Conservation (phyloP, 2,329 filamentous ascomycete genomes). For the Drechslerella coelobrocha region DNA sequence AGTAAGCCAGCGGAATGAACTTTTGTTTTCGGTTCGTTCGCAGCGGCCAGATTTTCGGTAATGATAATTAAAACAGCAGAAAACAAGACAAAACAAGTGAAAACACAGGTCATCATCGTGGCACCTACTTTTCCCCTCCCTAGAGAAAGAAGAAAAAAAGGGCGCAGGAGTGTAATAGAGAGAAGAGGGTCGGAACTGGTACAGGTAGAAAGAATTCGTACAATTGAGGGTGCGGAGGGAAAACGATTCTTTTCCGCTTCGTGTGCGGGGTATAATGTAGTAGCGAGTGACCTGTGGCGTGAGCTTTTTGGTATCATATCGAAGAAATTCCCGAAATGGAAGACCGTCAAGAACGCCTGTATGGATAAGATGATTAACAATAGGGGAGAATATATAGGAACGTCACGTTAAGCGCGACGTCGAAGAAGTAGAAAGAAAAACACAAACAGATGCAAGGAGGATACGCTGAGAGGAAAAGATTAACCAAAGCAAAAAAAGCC, state of each 20-base stretch:
- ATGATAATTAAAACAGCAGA: background rate
- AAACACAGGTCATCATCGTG: conserved; percentile 51
- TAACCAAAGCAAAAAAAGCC: conserved; percentile 20
- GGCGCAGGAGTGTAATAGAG: conserved; percentile 26
- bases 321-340: conserved; percentile 50
- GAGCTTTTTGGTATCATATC: conserved; percentile 52
- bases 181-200: background rate
- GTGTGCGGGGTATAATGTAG: conserved; percentile 41
- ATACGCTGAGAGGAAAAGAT: conserved; percentile 31
- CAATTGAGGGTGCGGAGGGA: conserved; percentile 39
- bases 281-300: conserved; percentile 51
- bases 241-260: conserved; percentile 47
- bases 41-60: conserved; percentile 4
- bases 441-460: conserved; percentile 26
- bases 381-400: conserved; percentile 26
- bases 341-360: conserved; percentile 51
- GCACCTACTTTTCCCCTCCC: conserved; percentile 14
- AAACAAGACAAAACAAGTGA: conserved; percentile 19
- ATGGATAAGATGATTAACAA: conserved; percentile 43
- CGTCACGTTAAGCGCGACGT: conserved; percentile 47
- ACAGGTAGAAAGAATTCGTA: conserved; percentile 35
- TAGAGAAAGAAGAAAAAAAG: conserved; percentile 11
- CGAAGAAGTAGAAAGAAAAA: conserved; percentile 11
- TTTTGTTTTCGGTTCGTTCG: conserved; percentile 6
- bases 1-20: conserved; percentile 4